phyloP scores from a whole-genome alignment of 306 rosid genomes.

The Mucuna pruriens region DNA sequence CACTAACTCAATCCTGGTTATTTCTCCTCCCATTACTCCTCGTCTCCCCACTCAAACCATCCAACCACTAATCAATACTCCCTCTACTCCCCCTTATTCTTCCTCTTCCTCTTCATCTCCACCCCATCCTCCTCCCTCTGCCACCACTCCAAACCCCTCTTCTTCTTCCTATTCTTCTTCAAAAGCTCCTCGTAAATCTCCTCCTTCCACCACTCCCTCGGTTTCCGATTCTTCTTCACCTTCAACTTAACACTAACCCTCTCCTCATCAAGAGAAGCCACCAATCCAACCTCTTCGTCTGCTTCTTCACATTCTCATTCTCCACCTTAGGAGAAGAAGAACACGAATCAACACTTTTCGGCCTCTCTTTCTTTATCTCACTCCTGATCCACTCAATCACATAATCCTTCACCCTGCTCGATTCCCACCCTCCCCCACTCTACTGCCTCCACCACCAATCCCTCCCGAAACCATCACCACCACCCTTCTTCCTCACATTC shows the following conservation, averaged over 20 bases:
- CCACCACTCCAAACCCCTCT: slow-evolving; percentile 80
- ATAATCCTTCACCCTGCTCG: slow-evolving; percentile 92
- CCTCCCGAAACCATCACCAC: slow-evolving; percentile 80
- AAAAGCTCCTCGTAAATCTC: slow-evolving; percentile 94
- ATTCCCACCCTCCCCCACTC: slow-evolving; percentile 74
- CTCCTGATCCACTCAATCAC: slow-evolving; percentile 99
- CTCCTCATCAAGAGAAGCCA: slow-evolving; percentile 87
- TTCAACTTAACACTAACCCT: slow-evolving; percentile 46
- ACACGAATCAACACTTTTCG: slow-evolving; percentile 54
- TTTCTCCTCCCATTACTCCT: slow-evolving; percentile 73
- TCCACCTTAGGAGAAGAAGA: slow-evolving; percentile 35
- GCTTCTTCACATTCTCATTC: slow-evolving; percentile 56
- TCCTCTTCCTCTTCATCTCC: slow-evolving; percentile 67
- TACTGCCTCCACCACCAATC: slow-evolving; percentile 99
- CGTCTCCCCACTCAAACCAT: slow-evolving; percentile 78
- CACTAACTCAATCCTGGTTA: slow-evolving; percentile 80
- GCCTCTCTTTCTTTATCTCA: slow-evolving; percentile 89
- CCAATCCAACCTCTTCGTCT: slow-evolving; percentile 85
- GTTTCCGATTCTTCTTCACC: slow-evolving; percentile 75
- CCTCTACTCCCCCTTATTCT: slow-evolving; percentile 72
- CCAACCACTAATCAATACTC: slow-evolving; percentile 98
- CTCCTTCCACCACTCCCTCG: slow-evolving; percentile 99
- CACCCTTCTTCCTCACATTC: slow-evolving; percentile 51
- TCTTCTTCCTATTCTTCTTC: slow-evolving; percentile 68
- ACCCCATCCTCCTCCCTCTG: slow-evolving; percentile 66